Evolutionary conservation across 2,329 filamentous ascomycete species (phyloP).

Genomic region (Fusarium temperatum): DNA sequence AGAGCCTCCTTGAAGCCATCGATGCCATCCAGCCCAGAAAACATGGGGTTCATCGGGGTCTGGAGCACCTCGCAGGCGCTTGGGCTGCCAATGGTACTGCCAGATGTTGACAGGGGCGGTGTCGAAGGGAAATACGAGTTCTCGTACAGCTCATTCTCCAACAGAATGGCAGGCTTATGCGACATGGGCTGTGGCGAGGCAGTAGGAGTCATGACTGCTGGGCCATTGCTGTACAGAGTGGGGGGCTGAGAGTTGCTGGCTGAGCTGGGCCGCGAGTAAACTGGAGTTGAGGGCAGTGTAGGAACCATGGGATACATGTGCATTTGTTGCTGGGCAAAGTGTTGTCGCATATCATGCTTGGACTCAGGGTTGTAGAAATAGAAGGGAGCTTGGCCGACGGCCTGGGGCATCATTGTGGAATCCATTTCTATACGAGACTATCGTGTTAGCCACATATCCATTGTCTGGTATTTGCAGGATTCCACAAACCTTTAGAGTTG

Average conservation of each 20-base stretch:
- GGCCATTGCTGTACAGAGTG: conserved; percentile 65
- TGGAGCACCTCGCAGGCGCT: conserved; percentile 79
- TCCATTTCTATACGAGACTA: conserved; percentile 65
- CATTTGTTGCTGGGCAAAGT: conserved; percentile 72
- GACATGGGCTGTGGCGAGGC: conserved; percentile 78
- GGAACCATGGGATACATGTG: conserved; percentile 66
- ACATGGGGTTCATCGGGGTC: conserved; percentile 84
- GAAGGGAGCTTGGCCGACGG: conserved; percentile 78
- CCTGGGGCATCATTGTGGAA: conserved; percentile 64
- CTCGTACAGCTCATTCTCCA: conserved; percentile 79
- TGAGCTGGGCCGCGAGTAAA: conserved; percentile 72
- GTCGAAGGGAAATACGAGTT: conserved; percentile 84
- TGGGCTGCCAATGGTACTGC: conserved; percentile 87
- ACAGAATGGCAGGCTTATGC: conserved; percentile 79
- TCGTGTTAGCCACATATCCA: conserved; percentile 27
- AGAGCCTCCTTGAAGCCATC: conserved; percentile 74
- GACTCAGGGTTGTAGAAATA: conserved; percentile 88
- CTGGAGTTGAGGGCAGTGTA: conserved; percentile 68
- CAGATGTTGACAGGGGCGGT: conserved; percentile 84
- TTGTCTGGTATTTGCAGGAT: conserved; percentile 23
- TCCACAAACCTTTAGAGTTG: conserved; percentile 39
- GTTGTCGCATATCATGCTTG: conserved; percentile 74
- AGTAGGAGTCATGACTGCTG: conserved; percentile 75
- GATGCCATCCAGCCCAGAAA: conserved; percentile 75
- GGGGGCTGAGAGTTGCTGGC: conserved; percentile 72